phyloP scores from a whole-genome alignment of 2,329 filamentous ascomycete genomes.

The Penicillium nordicum region DNA sequence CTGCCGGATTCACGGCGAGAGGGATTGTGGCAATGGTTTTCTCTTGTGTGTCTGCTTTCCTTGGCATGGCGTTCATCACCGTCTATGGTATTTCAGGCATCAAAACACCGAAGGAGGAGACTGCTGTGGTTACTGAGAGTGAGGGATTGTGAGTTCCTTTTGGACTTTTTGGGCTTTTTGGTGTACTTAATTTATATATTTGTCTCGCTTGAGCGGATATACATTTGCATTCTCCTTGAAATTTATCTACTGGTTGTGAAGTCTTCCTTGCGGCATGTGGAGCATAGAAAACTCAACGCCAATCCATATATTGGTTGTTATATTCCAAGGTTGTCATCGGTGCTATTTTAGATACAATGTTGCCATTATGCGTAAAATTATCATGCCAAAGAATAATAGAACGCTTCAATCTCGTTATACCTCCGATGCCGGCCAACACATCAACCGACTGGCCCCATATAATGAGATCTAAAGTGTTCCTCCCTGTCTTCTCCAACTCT shows the following conservation, averaged over 20 bases:
- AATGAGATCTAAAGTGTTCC: not conserved
- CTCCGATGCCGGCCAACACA: not conserved
- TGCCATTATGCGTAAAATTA: not conserved
- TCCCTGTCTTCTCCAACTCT: not conserved
- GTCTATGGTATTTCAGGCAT: conserved; percentile 53
- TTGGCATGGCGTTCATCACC: conserved; percentile 64
- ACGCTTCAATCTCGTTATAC: not conserved
- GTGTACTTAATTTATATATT: not conserved
- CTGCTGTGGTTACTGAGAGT: not conserved
- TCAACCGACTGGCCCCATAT: not conserved
- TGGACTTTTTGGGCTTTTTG: not conserved
- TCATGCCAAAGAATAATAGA: not conserved
- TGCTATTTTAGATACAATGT: not conserved
- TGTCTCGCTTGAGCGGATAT: not conserved
- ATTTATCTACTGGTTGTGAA: not conserved
- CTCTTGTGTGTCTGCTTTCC: conserved; percentile 63
- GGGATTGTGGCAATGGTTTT: conserved; percentile 75
- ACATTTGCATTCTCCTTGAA: not conserved
- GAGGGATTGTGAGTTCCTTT: not conserved
- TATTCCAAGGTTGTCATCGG: not conserved
- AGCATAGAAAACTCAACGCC: not conserved
- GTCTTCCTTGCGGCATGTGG: not conserved
- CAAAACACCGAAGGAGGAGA: not conserved
- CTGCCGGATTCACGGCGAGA: conserved; percentile 65
- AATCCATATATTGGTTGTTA: not conserved